These are phyloP conservation scores for Ballota nigra DNA, from an alignment of 257 asterid species.

Conservation along the genomic window DNA sequence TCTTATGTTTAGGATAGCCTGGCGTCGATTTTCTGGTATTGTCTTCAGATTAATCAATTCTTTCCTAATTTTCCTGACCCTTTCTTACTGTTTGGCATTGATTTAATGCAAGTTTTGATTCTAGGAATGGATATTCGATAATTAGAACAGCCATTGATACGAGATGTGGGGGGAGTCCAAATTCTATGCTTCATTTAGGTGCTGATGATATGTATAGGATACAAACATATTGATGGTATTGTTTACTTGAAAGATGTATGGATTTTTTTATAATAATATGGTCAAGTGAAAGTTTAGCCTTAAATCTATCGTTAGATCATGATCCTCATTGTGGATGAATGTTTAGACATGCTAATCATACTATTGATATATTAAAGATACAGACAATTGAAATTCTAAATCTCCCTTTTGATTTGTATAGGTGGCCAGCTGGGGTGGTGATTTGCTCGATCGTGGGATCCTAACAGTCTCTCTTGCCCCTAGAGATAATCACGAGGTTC, in stretches of 20 bases:
- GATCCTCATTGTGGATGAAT: not conserved
- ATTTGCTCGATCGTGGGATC: slow-evolving; percentile 83
- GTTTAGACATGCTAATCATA: not conserved
- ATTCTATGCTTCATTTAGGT: not conserved
- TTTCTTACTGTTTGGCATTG: too few relatives aligned
- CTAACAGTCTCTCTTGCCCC: slow-evolving; percentile 95
- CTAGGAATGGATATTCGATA: slow-evolving; percentile 88
- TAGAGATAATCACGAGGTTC: slow-evolving; percentile 96
- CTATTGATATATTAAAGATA: not conserved
- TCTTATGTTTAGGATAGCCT: too few relatives aligned
- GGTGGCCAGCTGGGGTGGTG: slow-evolving; percentile 99
- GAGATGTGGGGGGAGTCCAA: slow-evolving; percentile 94
- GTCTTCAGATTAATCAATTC: too few relatives aligned
- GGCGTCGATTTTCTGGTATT: too few relatives aligned
- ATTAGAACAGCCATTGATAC: slow-evolving; percentile 95
- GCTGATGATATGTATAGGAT: not conserved
- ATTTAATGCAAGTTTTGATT: slow-evolving; percentile 74
- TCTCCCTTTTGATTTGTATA: slow-evolving; percentile 18
- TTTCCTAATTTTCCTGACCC: too few relatives aligned
- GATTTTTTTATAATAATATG: not conserved
- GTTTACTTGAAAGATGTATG: not conserved
- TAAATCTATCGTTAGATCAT: not conserved
- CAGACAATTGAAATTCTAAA: slow-evolving; percentile 2
- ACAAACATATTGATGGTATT: not conserved
- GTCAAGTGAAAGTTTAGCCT: not conserved